Evolutionary conservation across 768 basidiomycete genomes (phyloP), one percentile per base, ranked within the genome.

Genomic region (Tylopilus intermedius): DNA sequence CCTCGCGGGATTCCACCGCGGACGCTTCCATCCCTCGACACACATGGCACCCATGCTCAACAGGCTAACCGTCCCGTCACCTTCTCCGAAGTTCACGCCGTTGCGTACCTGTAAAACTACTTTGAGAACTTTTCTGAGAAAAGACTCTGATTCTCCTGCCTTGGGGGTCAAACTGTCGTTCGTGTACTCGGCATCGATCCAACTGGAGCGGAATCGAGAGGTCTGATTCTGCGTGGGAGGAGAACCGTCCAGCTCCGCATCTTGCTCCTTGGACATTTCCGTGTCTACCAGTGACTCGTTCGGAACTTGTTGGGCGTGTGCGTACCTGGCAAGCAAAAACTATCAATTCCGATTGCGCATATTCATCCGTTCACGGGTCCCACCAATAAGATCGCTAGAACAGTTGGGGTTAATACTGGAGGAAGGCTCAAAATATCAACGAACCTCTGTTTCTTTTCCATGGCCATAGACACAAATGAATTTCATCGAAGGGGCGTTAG

Each of bases 41-140:
- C 95, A 97, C 93, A 98, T 96, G n/a, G 89, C 83, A 14, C 94
- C 95, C 49, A 94, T 75, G 58, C 88, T 90, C 32, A 94, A 63
- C 39, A 93, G 71, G 60, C 83, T 83, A 22, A 94, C 93, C 2
- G 96, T 97, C 11, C 96, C 95, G 66, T 98, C 96, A 8, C 94
- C 95, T 72, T 96, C 93, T 38, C 92, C 91, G 69, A 94, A 83
- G 59, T 88, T 90, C 49, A 97, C 90, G 10, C 94, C 94, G 56
- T 89, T 91, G 48, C 78, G 73, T 45, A 90, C 72, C 84, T 85
- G 47, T 4, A 46, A 7, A 15, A 5, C 13, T 15, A 32, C 18
- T 26, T 11, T 41, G 18, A 48, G 30, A 15, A 50, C 29, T 39
- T 27, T 30, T 13, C 5, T 47, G 15, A 1, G 26, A 8, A 40